phyloP scores from a whole-genome alignment of 225 moss, liverwort and hornwort species.

The Ulota crispa region DNA sequence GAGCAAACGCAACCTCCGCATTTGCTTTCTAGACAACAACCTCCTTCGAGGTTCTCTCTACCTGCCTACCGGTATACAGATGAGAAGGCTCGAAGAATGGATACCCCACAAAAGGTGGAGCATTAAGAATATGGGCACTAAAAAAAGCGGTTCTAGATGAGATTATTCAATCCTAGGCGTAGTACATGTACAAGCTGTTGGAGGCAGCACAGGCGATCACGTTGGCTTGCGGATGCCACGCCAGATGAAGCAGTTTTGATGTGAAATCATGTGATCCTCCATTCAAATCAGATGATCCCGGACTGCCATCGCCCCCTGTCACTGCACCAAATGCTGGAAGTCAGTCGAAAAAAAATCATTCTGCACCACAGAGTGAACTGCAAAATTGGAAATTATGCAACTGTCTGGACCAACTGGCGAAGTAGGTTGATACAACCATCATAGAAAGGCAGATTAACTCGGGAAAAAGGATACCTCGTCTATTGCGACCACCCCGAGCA shows the following conservation, averaged over 20 bases:
- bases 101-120: constrained; percentile 48
- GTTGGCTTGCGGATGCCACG: constrained; percentile 91
- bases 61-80: constrained; percentile 28
- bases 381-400: not conserved
- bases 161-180: constrained; percentile 75
- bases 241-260: constrained; percentile 91
- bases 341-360: not conserved
- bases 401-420: not conserved
- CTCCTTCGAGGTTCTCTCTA: constrained; percentile 24
- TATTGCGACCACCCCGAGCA: constrained; percentile 48
- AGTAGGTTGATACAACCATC: not conserved
- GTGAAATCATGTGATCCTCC: constrained; percentile 90
- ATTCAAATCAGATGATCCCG: constrained; percentile 76
- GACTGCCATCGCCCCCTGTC: constrained; percentile 72
- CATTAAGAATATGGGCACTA: constrained; percentile 44
- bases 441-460: not conserved
- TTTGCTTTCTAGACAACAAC: constrained; percentile 40
- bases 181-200: constrained; percentile 99
- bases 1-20: constrained; percentile 29
- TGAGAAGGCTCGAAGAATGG: constrained; percentile 30
- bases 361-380: not conserved
- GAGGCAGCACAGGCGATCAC: constrained; percentile 97
- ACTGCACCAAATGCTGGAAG: constrained; percentile 35
- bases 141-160: constrained; percentile 59
- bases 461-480: constrained; percentile 32